Evolutionary conservation across 2,329 filamentous ascomycete genomes (phyloP), one percentile per base, ranked within the genome.

Genomic region (Fusarium caatingaense): DNA sequence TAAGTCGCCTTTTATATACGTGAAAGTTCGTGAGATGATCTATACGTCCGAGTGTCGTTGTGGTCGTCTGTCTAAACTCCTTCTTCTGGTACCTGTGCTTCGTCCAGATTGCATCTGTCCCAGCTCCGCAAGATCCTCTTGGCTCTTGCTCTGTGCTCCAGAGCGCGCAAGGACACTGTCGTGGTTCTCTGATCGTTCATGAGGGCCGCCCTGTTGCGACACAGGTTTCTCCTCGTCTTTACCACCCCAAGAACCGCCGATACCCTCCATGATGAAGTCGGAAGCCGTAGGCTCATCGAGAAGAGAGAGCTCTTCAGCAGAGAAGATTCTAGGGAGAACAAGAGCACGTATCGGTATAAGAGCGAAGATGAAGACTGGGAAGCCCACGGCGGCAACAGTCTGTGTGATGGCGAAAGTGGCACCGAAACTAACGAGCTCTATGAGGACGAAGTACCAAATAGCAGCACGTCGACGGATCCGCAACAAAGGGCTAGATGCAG

Each of bases 361-460:
- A 18, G 88, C 79, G 49, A 93, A 80, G 74, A 94, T 93, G 68
- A 93, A 87, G 37, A 93, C 85, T 11, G 92, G 92, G 71, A 94
- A 95, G 0, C 92, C 92, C 13, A 95, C 92, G 4, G 92, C 92
- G 5, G 92, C 92, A 51, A 94, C 91, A 0, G 92, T 94, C 80
- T 95, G 90, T 0, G 92, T 94, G 74, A 94, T 92, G 63, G 92
- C 92, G 77, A 95, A 94, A 0, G 92, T 95, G 23, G 90, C 92
- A 5, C 85, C 92, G 72, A 94, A 94, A 0, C 88, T 91, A 45
- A 90, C 25, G 6, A 94, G 80, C 79, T 94, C 89, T 34, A 93
- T 79, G 10, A 80, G 80, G 8, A 93, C 90, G 74, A 94, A 95
- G 6, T 81, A 79, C 91, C 91, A 94, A 66, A 94, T 83, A n/a